Percentiles rank a stretch among this genome's conserved stretches.
phyloP scores from a whole-genome alignment of 164 flowering plant species.

The Buxus sempervirens region DNA sequence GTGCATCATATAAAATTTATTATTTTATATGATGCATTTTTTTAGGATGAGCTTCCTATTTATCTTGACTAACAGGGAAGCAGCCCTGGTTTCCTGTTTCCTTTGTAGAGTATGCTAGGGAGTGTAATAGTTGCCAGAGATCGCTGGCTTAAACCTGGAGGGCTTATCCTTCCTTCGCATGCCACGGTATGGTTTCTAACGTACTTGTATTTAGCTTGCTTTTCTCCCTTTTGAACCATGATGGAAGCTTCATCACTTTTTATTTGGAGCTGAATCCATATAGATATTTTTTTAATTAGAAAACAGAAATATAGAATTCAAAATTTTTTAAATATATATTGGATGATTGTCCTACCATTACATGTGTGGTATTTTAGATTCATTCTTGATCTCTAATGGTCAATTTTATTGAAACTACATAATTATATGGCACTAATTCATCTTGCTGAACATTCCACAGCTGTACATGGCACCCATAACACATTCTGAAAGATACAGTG shows the following conservation, averaged over 20 bases:
- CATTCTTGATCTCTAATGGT: neutral
- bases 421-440: neutral
- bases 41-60: too few relatives aligned
- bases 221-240: neutral
- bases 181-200: conserved; percentile 54
- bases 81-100: too few relatives aligned
- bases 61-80: too few relatives aligned
- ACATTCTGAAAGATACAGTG: conserved; percentile 83
- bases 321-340: too few relatives aligned
- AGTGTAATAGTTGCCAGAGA: conserved; percentile 96
- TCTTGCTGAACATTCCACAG: conserved; percentile 39
- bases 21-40: too few relatives aligned
- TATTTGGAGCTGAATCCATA: neutral
- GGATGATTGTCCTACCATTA: neutral
- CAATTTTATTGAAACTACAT: neutral
- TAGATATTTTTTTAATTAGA: neutral
- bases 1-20: too few relatives aligned
- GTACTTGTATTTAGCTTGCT: neutral
- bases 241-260: neutral
- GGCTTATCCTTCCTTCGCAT: conserved; percentile 92
- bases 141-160: conserved; percentile 97
- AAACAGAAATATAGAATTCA: neutral
- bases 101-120: conserved; percentile 88
- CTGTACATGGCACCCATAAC: conserved; percentile 95
- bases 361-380: too few relatives aligned